phyloP scores from a whole-genome alignment of 2,329 filamentous ascomycete genomes.

The Colletotrichum liriopes region DNA sequence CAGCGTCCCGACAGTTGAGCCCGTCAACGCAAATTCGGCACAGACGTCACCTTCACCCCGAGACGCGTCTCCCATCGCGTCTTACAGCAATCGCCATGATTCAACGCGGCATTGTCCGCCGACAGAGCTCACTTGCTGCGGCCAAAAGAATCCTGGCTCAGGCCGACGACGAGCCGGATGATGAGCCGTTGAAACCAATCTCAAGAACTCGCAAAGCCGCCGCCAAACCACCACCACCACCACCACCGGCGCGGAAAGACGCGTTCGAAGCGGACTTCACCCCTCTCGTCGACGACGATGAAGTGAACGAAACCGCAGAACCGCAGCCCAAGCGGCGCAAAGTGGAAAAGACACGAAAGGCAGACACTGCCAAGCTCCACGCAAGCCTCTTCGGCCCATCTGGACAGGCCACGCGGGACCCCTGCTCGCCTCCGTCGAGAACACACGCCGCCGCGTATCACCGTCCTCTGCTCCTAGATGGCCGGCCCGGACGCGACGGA shows the following conservation, averaged over 20 bases:
- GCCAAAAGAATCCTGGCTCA: conserved; percentile 35
- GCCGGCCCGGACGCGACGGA: conserved; percentile 46
- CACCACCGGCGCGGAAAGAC: conserved; percentile 29
- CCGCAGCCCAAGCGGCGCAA: conserved; percentile 34
- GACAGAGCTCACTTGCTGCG: conserved; percentile 41
- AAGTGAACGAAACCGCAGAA: conserved; percentile 17
- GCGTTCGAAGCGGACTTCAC: conserved; percentile 37
- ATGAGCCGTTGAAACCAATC: conserved; percentile 5
- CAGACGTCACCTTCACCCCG: not conserved
- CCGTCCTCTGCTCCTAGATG: conserved; percentile 64
- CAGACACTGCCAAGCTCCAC: conserved; percentile 20
- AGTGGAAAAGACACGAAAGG: conserved; percentile 29
- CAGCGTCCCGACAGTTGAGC: not conserved
- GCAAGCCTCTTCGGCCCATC: conserved; percentile 13
- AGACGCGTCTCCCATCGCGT: conserved; percentile 23
- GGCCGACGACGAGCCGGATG: conserved; percentile 28
- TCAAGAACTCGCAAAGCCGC: conserved; percentile 12
- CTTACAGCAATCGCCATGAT: conserved; percentile 14
- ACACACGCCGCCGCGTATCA: conserved; percentile 64
- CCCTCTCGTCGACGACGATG: conserved; percentile 18
- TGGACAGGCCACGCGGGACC: not conserved
- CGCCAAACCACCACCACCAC: not conserved
- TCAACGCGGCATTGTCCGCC: conserved; percentile 24
- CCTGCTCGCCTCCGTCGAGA: conserved; percentile 35
- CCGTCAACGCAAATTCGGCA: not conserved